phyloP scores from a whole-genome alignment of 371 early-diverging fungal species.

The Mucor racemosus region DNA sequence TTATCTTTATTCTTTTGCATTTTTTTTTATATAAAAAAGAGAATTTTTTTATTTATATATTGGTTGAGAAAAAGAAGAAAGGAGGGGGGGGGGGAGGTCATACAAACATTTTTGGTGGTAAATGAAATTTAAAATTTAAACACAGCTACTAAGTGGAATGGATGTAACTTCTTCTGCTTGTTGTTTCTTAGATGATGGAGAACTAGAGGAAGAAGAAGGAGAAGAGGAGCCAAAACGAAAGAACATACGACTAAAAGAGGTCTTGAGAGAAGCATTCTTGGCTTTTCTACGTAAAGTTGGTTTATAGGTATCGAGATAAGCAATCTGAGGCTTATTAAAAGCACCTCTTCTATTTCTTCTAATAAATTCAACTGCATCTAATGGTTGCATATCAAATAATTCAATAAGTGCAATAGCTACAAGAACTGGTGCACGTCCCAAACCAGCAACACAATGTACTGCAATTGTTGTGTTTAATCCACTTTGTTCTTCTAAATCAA shows the following conservation, averaged over 20 bases:
- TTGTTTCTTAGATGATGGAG: background rate
- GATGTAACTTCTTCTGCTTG: slow-evolving; percentile 11
- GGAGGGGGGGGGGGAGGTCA: background rate
- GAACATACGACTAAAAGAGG: slow-evolving; percentile 24
- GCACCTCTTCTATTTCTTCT: slow-evolving; percentile 80
- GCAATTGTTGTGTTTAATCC: slow-evolving; percentile 68
- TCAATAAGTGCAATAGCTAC: slow-evolving; percentile 85
- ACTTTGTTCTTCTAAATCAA: slow-evolving; percentile 49
- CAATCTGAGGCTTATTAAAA: slow-evolving; percentile 81
- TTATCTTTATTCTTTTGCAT: slow-evolving; percentile 17
- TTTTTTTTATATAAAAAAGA: background rate
- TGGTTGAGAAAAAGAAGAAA: background rate
- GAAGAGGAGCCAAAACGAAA: slow-evolving; percentile 14
- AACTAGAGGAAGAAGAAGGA: background rate
- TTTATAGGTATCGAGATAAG: slow-evolving; percentile 60
- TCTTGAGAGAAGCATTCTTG: slow-evolving; percentile 19
- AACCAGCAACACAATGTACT: slow-evolving; percentile 88
- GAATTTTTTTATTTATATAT: background rate
- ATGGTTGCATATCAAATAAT: slow-evolving; percentile 75
- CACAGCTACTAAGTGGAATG: slow-evolving; percentile 26
- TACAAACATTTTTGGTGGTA: no score
- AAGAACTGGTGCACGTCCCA: slow-evolving; percentile 76
- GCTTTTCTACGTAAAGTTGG: slow-evolving; percentile 36
- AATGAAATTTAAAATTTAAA: background rate
- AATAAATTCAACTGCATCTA: slow-evolving; percentile 81